These are phyloP conservation scores for Tylopilus felleus DNA, from an alignment of 768 basidiomycete species.

Conservation along the genomic window DNA sequence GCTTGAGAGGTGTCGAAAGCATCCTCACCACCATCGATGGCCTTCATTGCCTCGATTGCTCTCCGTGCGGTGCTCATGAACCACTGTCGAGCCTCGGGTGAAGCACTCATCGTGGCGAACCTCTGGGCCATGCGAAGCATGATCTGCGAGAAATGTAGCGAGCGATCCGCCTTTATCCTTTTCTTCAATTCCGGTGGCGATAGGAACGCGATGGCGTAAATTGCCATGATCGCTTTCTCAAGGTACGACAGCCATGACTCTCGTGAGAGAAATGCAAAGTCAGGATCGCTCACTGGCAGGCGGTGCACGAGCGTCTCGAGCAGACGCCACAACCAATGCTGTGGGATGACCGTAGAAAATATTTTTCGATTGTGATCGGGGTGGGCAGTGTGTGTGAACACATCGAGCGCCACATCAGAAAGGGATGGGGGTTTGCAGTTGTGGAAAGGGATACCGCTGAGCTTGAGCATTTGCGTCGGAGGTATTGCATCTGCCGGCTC, in stretches of 20 bases:
- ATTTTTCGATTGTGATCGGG: slow-evolving; percentile 75
- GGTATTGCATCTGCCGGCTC: slow-evolving; percentile 65
- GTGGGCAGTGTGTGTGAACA: slow-evolving; percentile 75
- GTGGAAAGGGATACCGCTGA: slow-evolving; percentile 42
- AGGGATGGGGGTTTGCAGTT: slow-evolving; percentile 54
- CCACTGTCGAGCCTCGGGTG: slow-evolving; percentile 49
- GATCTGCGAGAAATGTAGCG: slow-evolving; percentile 64
- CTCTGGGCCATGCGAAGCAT: slow-evolving; percentile 71
- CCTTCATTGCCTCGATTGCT: slow-evolving; percentile 72
- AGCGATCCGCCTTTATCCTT: slow-evolving; percentile 60
- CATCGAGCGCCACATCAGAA: slow-evolving; percentile 77
- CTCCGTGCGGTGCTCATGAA: slow-evolving; percentile 59
- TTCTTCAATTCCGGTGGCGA: slow-evolving; percentile 73
- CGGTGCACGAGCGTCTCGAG: slow-evolving; percentile 75
- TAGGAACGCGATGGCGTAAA: slow-evolving; percentile 85
- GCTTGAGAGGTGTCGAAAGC: slow-evolving; percentile 66
- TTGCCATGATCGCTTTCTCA: slow-evolving; percentile 74
- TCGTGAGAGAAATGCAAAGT: slow-evolving; percentile 63
- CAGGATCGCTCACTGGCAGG: slow-evolving; percentile 74
- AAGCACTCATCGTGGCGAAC: slow-evolving; percentile 46
- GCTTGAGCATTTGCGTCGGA: slow-evolving; percentile 57
- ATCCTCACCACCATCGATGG: slow-evolving; percentile 74
- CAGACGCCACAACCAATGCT: slow-evolving; percentile 53
- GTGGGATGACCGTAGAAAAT: slow-evolving; percentile 59
- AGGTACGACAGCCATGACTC: slow-evolving; percentile 75